Conservation (phyloP, 2,329 filamentous ascomycete species). For the Huntiella moniliformis region DNA sequence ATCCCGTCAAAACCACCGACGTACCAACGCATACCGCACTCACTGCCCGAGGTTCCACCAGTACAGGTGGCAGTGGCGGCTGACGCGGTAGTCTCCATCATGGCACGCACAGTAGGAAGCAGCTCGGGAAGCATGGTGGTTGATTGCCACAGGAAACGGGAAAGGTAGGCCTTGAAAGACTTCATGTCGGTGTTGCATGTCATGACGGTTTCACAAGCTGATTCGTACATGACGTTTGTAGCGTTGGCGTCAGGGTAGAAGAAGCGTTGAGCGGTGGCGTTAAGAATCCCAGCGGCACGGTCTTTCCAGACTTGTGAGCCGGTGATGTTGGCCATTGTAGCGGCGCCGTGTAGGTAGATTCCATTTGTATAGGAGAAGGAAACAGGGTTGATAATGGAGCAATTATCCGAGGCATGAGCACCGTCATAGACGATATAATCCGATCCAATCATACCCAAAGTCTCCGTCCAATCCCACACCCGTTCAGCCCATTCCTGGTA, state of each 20-base stretch:
- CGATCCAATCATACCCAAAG: slow-evolving; percentile 36
- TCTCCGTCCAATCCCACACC: slow-evolving; percentile 45
- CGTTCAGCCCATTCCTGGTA: slow-evolving; percentile 49
- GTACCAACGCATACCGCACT: slow-evolving; percentile 47
- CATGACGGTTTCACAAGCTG: slow-evolving; percentile 39
- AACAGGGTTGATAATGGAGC: slow-evolving; percentile 30
- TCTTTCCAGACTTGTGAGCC: slow-evolving; percentile 33
- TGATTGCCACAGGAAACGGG: slow-evolving; percentile 44
- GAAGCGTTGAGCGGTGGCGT: slow-evolving; percentile 30
- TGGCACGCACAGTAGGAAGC: slow-evolving; percentile 24
- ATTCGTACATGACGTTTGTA: slow-evolving; percentile 45
- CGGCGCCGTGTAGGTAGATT: slow-evolving; percentile 45
- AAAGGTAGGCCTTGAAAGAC: slow-evolving; percentile 49
- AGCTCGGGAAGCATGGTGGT: slow-evolving; percentile 38
- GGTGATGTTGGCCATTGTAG: slow-evolving; percentile 44
- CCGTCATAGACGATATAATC: slow-evolving; percentile 43
- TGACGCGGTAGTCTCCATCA: slow-evolving; percentile 31
- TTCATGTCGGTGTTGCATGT: slow-evolving; percentile 45
- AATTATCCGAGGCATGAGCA: slow-evolving; percentile 34
- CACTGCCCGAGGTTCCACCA: slow-evolving; percentile 30
- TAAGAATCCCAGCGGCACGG: slow-evolving; percentile 32
- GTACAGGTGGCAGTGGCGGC: slow-evolving; percentile 39
- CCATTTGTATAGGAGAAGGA: slow-evolving; percentile 49
- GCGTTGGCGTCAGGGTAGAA: slow-evolving; percentile 33
- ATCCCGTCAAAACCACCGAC: slow-evolving; percentile 34